phyloP scores from a whole-genome alignment of 257 asterid genomes.

The Craterostigma plantagineum region DNA sequence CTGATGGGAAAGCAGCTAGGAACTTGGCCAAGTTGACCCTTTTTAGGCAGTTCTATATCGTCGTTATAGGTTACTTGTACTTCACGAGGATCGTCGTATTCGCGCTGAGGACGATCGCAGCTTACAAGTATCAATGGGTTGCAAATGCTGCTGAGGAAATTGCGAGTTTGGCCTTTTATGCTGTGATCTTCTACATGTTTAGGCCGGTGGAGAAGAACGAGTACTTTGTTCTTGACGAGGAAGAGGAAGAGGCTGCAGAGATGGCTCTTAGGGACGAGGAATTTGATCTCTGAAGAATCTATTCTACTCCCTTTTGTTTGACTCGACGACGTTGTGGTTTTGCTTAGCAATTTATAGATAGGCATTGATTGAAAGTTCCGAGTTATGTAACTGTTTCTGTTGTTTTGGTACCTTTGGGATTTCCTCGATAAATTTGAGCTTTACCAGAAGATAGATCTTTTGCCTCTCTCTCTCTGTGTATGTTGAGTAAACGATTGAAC shows the following conservation, averaged over 20 bases:
- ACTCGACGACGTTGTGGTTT: no score
- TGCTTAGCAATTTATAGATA: no score
- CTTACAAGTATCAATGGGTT: slow-evolving; percentile 42
- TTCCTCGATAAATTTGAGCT: no score
- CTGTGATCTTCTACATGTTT: slow-evolving; percentile 33
- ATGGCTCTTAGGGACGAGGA: no score
- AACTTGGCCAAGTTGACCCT: slow-evolving; percentile 46
- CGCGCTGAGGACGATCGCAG: slow-evolving; percentile 40
- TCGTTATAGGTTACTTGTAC: slow-evolving; percentile 39
- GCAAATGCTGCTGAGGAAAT: slow-evolving; percentile 37
- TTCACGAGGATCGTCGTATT: slow-evolving; percentile 48
- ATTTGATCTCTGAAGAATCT: no score
- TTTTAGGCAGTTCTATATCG: slow-evolving; percentile 41
- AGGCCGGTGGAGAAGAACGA: slow-evolving; percentile 25
- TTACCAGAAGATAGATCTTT: no score
- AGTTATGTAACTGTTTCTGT: no score
- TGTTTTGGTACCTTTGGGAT: no score
- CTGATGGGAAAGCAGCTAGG: slow-evolving; percentile 56
- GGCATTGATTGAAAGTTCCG: no score
- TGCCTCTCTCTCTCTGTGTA: no score
- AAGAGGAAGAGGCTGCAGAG: slow-evolving; percentile 48
- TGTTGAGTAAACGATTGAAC: no score
- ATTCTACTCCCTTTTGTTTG: no score
- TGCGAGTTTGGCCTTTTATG: slow-evolving; percentile 37
- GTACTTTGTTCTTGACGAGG: slow-evolving; percentile 23